A percentile compares a stretch with the other conserved stretches of the same genome.
Conservation (phyloP, 352 stramenopile species). For the Thalassiosira pacifica region DNA sequence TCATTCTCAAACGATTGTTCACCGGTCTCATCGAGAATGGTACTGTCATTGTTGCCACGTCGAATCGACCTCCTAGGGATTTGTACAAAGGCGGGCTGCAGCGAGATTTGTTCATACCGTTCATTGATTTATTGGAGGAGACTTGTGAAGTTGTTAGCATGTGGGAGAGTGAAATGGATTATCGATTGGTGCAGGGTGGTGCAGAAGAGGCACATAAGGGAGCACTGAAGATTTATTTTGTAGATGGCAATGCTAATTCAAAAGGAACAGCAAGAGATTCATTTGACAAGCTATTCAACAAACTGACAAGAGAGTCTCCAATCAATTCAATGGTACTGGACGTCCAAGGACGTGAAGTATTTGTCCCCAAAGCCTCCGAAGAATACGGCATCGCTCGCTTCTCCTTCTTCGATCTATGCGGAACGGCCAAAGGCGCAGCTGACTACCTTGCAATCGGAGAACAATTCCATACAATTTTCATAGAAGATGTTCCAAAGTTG, state of each 20-base stretch:
- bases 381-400: slow-evolving; percentile 86
- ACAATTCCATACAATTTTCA: slow-evolving; percentile 93
- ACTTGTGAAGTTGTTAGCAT: slow-evolving; percentile 74
- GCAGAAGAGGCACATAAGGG: slow-evolving; percentile 1
- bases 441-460: slow-evolving; percentile 96
- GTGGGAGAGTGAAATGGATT: slow-evolving; percentile 80
- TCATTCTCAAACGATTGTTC: slow-evolving; percentile 96
- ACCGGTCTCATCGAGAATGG: slow-evolving; percentile 91
- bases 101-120: slow-evolving; percentile 97
- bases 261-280: slow-evolving; percentile 26
- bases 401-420: slow-evolving; percentile 95
- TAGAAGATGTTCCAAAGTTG: slow-evolving; percentile 92
- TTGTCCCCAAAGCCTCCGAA: slow-evolving; percentile 73
- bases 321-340: slow-evolving; percentile 63
- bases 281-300: slow-evolving; percentile 69
- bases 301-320: slow-evolving; percentile 48
- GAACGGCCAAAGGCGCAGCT: slow-evolving; percentile 93
- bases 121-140: slow-evolving; percentile 93
- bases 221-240: slow-evolving; percentile 59
- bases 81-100: slow-evolving; percentile 98
- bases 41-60: slow-evolving; percentile 95
- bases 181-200: slow-evolving; percentile 65
- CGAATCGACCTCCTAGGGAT: slow-evolving; percentile 93
- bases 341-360: slow-evolving; percentile 75
- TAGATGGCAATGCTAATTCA: slow-evolving; percentile 35